Evolutionary conservation across 108 stramenopile species (phyloP).

Genomic region (Schizochytrium sp.): DNA sequence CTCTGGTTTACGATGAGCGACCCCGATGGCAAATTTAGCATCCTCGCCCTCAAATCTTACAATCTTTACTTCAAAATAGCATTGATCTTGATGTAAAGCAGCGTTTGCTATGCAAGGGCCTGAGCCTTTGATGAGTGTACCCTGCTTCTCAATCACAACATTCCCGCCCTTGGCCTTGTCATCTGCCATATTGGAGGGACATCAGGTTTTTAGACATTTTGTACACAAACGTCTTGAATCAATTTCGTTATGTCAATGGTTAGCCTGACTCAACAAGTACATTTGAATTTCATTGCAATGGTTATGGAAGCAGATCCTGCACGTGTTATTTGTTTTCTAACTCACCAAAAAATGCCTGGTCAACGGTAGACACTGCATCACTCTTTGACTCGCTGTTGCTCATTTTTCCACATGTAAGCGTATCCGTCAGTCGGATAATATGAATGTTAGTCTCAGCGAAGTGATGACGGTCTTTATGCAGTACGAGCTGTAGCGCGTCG

Average conservation of each 20-base stretch:
- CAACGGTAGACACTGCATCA: neutral
- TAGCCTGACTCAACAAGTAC: neutral
- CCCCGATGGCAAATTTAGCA: slow-evolving; percentile 13
- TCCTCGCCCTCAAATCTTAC: neutral
- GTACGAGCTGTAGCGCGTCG: too few species aligned
- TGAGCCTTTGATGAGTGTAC: neutral
- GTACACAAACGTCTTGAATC: neutral
- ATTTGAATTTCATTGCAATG: too few species aligned
- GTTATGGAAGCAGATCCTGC: too few species aligned
- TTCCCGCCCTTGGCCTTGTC: slow-evolving; percentile 14
- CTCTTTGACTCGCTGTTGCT: neutral
- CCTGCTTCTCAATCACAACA: neutral
- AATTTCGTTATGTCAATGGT: neutral
- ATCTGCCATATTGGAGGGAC: neutral
- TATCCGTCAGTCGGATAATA: neutral
- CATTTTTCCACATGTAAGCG: neutral
- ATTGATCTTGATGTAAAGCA: slow-evolving; percentile 46
- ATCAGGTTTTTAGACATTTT: neutral
- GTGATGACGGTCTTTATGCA: neutral
- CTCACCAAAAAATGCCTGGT: slow-evolving; percentile 37
- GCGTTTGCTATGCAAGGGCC: slow-evolving; percentile 44
- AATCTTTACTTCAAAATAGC: slow-evolving; percentile 44
- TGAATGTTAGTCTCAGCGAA: neutral
- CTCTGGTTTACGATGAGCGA: slow-evolving; percentile 31
- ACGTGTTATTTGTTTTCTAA: neutral